phyloP scores from a whole-genome alignment of 176 grass and related monocot species.

The Coix lacrymajobi region DNA sequence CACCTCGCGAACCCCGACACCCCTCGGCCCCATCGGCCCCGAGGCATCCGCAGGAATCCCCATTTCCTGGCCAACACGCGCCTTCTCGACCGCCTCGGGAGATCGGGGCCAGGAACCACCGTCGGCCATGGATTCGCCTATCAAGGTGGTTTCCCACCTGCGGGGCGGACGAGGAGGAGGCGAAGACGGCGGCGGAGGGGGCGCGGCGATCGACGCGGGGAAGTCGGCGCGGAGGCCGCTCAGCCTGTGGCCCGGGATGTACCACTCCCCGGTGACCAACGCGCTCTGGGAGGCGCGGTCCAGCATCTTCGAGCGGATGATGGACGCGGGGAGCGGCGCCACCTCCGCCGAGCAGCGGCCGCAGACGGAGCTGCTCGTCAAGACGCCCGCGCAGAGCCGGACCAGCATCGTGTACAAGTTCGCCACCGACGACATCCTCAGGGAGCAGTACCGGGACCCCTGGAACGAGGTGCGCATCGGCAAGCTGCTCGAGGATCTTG shows the following conservation, averaged over 20 bases:
- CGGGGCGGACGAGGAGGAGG: not conserved
- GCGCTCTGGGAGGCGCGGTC: slow-evolving; percentile 90
- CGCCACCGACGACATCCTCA: slow-evolving; percentile 70
- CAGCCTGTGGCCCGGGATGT: slow-evolving; percentile 95
- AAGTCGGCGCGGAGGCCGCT: slow-evolving; percentile 70
- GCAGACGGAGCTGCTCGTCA: slow-evolving; percentile 79
- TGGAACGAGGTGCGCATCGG: slow-evolving; percentile 90
- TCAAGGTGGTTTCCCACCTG: slow-evolving; percentile 42
- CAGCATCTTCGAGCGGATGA: slow-evolving; percentile 91
- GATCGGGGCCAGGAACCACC: slow-evolving; percentile 22
- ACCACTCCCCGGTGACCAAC: slow-evolving; percentile 95
- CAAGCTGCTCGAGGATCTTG: slow-evolving; percentile 93
- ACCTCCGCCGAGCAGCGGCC: slow-evolving; percentile 23
- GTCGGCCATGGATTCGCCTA: slow-evolving; percentile 43
- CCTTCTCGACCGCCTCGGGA: slow-evolving; percentile 3
- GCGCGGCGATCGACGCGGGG: slow-evolving; percentile 53
- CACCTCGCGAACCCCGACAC: not conserved
- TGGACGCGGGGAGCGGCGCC: slow-evolving; percentile 28
- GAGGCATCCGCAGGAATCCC: not conserved
- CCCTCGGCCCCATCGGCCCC: slow-evolving; percentile 4
- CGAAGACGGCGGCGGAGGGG: not conserved
- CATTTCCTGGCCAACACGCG: not conserved
- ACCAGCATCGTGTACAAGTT: slow-evolving; percentile 84
- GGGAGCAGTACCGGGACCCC: slow-evolving; percentile 83
- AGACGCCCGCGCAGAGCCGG: slow-evolving; percentile 71